Percentiles rank a stretch among this genome's conserved stretches.
These are phyloP conservation scores for Thielaviopsis populi DNA, from an alignment of 2,329 filamentous ascomycete species.

Conservation along the genomic window DNA sequence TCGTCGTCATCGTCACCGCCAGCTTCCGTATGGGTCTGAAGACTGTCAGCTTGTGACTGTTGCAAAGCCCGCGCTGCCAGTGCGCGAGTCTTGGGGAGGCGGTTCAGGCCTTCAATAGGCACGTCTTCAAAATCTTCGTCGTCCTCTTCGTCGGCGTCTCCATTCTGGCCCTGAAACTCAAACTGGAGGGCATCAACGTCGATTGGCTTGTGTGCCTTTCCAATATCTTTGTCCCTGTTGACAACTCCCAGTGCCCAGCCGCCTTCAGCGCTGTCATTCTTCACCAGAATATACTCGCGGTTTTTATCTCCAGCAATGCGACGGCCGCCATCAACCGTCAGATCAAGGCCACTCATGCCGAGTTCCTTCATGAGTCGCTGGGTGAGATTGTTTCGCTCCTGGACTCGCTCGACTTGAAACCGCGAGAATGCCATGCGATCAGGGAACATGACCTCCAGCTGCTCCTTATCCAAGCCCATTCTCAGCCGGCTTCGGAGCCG, in stretches of 20 bases:
- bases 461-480: slow-evolving; percentile 94
- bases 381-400: slow-evolving; percentile 83
- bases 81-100: slow-evolving; percentile 46
- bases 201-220: slow-evolving; percentile 73
- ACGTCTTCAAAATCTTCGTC: slow-evolving; percentile 84
- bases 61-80: slow-evolving; percentile 17
- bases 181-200: slow-evolving; percentile 62
- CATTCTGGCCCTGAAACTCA: slow-evolving; percentile 40
- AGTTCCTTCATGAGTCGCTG: slow-evolving; percentile 90
- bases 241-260: slow-evolving; percentile 95
- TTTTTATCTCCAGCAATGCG: slow-evolving; percentile 74
- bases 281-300: slow-evolving; percentile 88
- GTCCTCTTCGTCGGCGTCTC: slow-evolving; percentile 50
- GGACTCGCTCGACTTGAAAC: slow-evolving; percentile 91
- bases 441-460: slow-evolving; percentile 91
- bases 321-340: slow-evolving; percentile 45
- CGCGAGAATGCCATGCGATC: slow-evolving; percentile 93
- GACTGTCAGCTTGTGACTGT: slow-evolving; percentile 14
- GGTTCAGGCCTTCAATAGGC: slow-evolving; percentile 76
- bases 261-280: slow-evolving; percentile 86
- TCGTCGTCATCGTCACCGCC: slow-evolving; percentile 19
- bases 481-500: slow-evolving; percentile 72
- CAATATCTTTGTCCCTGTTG: slow-evolving; percentile 65
- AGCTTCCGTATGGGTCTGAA: slow-evolving; percentile 20
- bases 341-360: slow-evolving; percentile 67